A percentile compares a stretch with the other conserved stretches of the same genome.
phyloP scores from a whole-genome alignment of 1,139 yeast species.

The Blastobotrys proliferans region DNA sequence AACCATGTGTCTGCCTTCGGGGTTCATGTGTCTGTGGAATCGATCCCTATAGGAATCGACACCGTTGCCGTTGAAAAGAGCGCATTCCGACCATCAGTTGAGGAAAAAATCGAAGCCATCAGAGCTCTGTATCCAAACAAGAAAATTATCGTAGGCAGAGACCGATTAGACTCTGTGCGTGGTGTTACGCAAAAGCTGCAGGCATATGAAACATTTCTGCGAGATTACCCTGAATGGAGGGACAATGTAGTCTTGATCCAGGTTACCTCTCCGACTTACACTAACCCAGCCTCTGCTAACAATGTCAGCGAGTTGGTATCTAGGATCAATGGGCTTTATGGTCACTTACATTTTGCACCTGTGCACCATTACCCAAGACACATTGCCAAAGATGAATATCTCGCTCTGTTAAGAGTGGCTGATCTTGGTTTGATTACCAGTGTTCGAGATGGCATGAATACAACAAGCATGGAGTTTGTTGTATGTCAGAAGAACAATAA shows the following conservation, averaged over 20 bases:
- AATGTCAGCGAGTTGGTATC: conserved; percentile 60
- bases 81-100: conserved; percentile 44
- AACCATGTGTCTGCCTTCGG: conserved; percentile 71
- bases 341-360: conserved; percentile 73
- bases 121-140: conserved; percentile 66
- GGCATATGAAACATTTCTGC: conserved; percentile 84
- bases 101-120: conserved; percentile 46
- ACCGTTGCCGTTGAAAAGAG: conserved; percentile 50
- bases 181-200: conserved; percentile 96
- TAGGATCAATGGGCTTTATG: conserved; percentile 74
- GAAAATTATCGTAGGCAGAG: conserved; percentile 91
- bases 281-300: conserved; percentile 46
- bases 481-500: conserved; percentile 73
- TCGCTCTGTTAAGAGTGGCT: conserved; percentile 82
- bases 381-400: conserved; percentile 81
- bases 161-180: conserved; percentile 87
- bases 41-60: conserved; percentile 86
- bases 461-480: conserved; percentile 88
- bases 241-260: conserved; percentile 86
- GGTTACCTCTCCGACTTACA: conserved; percentile 77
- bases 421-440: conserved; percentile 87
- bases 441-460: conserved; percentile 94
- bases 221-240: conserved; percentile 89
- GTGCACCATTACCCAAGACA: conserved; percentile 91
- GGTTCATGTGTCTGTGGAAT: conserved; percentile 62